Evolutionary conservation across 305 asterid genomes (phyloP).

Genomic region (Fraxinus paxiana): DNA sequence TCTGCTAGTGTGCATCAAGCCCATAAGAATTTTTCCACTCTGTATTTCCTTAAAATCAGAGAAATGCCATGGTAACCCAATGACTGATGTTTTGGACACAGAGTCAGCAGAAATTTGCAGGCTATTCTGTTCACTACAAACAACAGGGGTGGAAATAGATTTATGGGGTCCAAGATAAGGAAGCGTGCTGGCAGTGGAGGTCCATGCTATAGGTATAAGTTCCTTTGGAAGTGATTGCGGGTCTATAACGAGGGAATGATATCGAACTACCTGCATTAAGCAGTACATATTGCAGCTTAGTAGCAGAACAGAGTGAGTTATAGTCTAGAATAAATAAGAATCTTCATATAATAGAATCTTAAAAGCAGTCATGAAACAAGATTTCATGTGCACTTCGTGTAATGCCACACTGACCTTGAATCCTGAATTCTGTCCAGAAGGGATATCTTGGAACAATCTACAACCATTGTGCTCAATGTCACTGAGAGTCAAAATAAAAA

Average conservation of each 20-base stretch:
- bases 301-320: neutral
- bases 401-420: constrained; percentile 62
- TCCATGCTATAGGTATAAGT: constrained; percentile 95
- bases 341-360: neutral
- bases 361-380: neutral
- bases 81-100: constrained; percentile 26
- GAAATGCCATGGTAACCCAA: constrained; percentile 33
- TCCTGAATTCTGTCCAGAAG: constrained; percentile 76
- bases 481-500: constrained; percentile 40
- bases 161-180: constrained; percentile 49
- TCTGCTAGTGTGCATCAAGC: constrained; percentile 78
- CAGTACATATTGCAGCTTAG: neutral
- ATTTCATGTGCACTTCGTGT: neutral
- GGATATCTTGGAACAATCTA: constrained; percentile 68
- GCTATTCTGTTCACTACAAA: constrained; percentile 35
- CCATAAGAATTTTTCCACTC: constrained; percentile 67
- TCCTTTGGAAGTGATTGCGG: constrained; percentile 75
- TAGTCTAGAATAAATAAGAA: neutral
- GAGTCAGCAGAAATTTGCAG: constrained; percentile 27
- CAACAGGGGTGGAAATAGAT: constrained; percentile 34
- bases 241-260: constrained; percentile 89
- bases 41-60: constrained; percentile 36
- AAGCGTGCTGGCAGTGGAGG: constrained; percentile 52
- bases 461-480: constrained; percentile 73
- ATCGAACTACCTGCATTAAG: constrained; percentile 75